Conservation (phyloP, 164 flowering plant species). For the Aristolochia contorta region DNA sequence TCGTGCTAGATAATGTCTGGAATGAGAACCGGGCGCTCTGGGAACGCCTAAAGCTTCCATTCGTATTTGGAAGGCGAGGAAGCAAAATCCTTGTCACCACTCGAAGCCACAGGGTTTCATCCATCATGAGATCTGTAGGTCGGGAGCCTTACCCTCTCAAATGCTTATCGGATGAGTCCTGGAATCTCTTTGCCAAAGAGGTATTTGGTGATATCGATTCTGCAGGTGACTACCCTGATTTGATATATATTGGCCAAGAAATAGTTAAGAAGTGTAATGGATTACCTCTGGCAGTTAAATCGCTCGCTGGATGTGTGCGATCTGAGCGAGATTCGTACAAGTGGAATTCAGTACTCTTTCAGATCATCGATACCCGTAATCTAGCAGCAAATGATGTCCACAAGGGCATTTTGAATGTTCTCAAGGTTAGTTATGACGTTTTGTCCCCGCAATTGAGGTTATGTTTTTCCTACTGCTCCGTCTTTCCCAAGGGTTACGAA, state of each 20-base stretch:
- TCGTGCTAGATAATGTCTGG: slow-evolving; percentile 7
- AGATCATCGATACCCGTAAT: slow-evolving; percentile 7
- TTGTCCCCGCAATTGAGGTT: slow-evolving; percentile 9
- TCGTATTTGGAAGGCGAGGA: slow-evolving; percentile 2
- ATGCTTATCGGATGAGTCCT: slow-evolving; percentile 1
- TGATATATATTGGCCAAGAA: slow-evolving; percentile 11
- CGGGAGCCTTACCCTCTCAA: not conserved
- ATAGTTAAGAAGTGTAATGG: slow-evolving; percentile 14
- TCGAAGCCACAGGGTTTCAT: slow-evolving; percentile 4
- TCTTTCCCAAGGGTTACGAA: slow-evolving; percentile 7
- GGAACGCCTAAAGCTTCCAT: not conserved
- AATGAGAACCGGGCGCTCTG: not conserved
- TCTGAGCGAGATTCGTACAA: not conserved
- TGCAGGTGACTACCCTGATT: not conserved
- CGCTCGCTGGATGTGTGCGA: slow-evolving; percentile 11
- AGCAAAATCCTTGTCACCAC: slow-evolving; percentile 15
- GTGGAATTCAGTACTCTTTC: slow-evolving; percentile 7
- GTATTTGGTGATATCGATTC: not conserved
- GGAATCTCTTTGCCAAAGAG: slow-evolving; percentile 5
- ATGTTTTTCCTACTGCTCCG: slow-evolving; percentile 8
- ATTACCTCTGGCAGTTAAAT: slow-evolving; percentile 7
- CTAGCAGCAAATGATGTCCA: not conserved
- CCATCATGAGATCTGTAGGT: not conserved
- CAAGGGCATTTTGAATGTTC: slow-evolving; percentile 1
- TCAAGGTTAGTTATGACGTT: slow-evolving; percentile 8